phyloP scores from a whole-genome alignment of 805 yeast species.

The Sugiyamaella marilandica region DNA sequence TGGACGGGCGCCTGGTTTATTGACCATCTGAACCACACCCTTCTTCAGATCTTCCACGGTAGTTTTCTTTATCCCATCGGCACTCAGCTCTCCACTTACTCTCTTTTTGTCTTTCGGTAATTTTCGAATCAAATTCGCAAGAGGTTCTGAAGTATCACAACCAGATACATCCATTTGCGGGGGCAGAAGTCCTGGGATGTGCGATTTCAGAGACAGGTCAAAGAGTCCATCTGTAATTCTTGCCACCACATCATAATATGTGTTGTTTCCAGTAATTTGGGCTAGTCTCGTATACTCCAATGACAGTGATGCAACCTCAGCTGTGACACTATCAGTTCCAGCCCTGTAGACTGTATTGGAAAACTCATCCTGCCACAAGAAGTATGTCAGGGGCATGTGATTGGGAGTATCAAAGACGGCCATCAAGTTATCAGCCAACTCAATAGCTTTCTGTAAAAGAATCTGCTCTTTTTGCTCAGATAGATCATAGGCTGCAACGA shows the following conservation, averaged over 20 bases:
- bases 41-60: neutral
- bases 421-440: slow-evolving; percentile 45
- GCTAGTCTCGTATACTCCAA: slow-evolving; percentile 51
- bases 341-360: slow-evolving; percentile 26
- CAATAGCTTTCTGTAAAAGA: slow-evolving; percentile 39
- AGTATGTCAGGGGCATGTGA: slow-evolving; percentile 46
- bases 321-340: slow-evolving; percentile 32
- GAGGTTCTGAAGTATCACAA: slow-evolving; percentile 32
- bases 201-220: slow-evolving; percentile 31
- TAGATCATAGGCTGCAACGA: slow-evolving; percentile 49
- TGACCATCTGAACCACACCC: neutral
- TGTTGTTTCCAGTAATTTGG: slow-evolving; percentile 45
- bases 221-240: slow-evolving; percentile 40
- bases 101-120: no score
- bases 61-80: neutral
- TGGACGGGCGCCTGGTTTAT: neutral
- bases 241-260: slow-evolving; percentile 47
- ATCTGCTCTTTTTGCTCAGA: slow-evolving; percentile 34
- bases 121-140: neutral
- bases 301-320: slow-evolving; percentile 47
- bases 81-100: slow-evolving; percentile 14
- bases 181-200: slow-evolving; percentile 43
- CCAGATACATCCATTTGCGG: slow-evolving; percentile 47
- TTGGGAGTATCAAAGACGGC: slow-evolving; percentile 59
- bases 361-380: slow-evolving; percentile 36